A percentile compares a stretch with the other conserved stretches of the same genome.
Conservation (phyloP, 2,329 filamentous ascomycete species). For the Botrytis byssoidea region DNA sequence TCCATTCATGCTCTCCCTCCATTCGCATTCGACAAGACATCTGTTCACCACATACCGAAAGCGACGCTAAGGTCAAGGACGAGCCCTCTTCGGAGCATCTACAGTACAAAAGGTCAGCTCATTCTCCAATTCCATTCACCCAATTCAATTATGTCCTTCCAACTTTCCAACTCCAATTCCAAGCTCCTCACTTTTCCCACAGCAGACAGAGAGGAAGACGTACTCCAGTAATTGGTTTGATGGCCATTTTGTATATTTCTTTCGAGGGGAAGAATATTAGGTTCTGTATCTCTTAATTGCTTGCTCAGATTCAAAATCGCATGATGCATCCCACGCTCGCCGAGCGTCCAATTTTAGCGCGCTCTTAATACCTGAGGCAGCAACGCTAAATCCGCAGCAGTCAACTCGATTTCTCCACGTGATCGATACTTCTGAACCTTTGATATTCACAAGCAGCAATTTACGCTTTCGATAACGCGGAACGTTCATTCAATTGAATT, state of each 20-base stretch:
- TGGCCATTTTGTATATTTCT: conserved; percentile 37
- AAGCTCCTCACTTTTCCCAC: not conserved
- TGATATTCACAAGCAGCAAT: not conserved
- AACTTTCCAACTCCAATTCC: not conserved
- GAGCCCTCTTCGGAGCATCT: conserved; percentile 59
- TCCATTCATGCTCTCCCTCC: not conserved
- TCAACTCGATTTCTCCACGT: conserved; percentile 3
- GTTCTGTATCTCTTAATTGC: conserved; percentile 34
- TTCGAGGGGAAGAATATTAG: conserved; percentile 33
- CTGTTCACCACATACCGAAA: conserved; percentile 46
- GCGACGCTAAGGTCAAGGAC: conserved; percentile 58
- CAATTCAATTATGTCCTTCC: conserved; percentile 10
- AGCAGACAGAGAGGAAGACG: conserved; percentile 24
- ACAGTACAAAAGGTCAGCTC: conserved; percentile 34
- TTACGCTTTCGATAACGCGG: not conserved
- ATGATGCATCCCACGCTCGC: conserved; percentile 25
- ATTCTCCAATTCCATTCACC: conserved; percentile 24
- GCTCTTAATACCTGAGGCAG: conserved; percentile 6
- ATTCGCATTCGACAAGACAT: not conserved
- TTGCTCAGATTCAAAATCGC: conserved; percentile 28
- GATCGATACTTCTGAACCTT: not conserved
- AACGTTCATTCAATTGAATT: not conserved
- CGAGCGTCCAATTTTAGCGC: conserved; percentile 6
- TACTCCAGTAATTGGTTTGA: conserved; percentile 42
- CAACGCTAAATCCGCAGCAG: not conserved